Conservation (phyloP, 2,329 filamentous ascomycete genomes). For the Neoascochyta sp. region DNA sequence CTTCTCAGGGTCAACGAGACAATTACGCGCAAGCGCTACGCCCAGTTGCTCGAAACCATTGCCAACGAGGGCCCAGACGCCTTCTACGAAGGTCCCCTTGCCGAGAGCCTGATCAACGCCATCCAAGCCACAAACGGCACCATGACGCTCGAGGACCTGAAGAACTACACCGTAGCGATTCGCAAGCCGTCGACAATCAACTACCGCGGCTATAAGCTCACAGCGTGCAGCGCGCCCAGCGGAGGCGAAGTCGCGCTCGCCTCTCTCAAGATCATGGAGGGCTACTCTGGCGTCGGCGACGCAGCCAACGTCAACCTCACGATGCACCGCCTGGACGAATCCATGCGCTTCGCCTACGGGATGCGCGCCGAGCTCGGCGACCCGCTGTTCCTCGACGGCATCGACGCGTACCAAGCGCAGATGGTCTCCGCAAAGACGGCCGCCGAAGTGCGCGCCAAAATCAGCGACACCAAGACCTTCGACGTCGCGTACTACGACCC, state of each 20-base stretch:
- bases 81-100: slow-evolving; percentile 71
- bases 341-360: slow-evolving; percentile 85
- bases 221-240: slow-evolving; percentile 68
- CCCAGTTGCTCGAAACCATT: slow-evolving; percentile 73
- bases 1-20: slow-evolving; percentile 68
- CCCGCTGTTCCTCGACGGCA: slow-evolving; percentile 65
- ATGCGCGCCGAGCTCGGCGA: slow-evolving; percentile 75
- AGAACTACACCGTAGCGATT: slow-evolving; percentile 65
- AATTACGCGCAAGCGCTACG: slow-evolving; percentile 78
- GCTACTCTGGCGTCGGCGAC: slow-evolving; percentile 63
- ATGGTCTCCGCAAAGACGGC: slow-evolving; percentile 65
- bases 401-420: slow-evolving; percentile 59
- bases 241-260: slow-evolving; percentile 73
- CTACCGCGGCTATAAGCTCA: slow-evolving; percentile 65
- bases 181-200: slow-evolving; percentile 56
- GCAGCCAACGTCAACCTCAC: slow-evolving; percentile 60
- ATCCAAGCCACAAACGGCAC: slow-evolving; percentile 71
- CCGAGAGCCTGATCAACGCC: slow-evolving; percentile 67
- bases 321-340: slow-evolving; percentile 80
- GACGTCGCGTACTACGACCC: slow-evolving; percentile 74
- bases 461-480: slow-evolving; percentile 68
- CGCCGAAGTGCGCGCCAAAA: slow-evolving; percentile 58
- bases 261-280: slow-evolving; percentile 78
- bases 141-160: slow-evolving; percentile 76
- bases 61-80: slow-evolving; percentile 67